Base-by-base conservation (phyloP, 192 early-diverging fungal genomes). In the Umbelopsis isabellina region DNA sequence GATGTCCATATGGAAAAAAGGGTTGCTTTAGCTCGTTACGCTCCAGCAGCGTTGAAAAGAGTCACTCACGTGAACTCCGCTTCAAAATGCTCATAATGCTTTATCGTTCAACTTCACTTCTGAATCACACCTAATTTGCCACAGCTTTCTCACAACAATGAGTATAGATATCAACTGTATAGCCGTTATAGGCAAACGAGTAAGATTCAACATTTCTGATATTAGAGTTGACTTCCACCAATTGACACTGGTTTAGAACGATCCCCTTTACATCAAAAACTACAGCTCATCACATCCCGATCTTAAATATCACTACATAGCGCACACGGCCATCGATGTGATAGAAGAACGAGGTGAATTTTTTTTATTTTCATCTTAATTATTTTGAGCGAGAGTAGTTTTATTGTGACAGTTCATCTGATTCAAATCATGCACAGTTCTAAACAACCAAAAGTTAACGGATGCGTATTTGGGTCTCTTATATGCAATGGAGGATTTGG, bases 391-490 rank as follows among this genome's bases (percentile, higher is more conserved):
- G 2, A 41, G 5, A 41, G 5, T 41, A 6, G 37, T 10, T 61
- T 35, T n/a, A 16, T 61, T 61, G 8, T 23, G 4, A 16, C 2
- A n/a, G 7, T 33, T 12, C 12, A 52, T 46, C 46, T 23, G 13
- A 33, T 52, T 13, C 18, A 18, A 2, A 46, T 2, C 49, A 15
- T 5, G 33, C 65, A 48, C 1, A 87, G 85, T 88, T 30, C 69
- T 72, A 67, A 79, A 86, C 49, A 86, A 82, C 27, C 77, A 87
- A 50, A 92, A 92, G 73, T 71, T 88, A 25, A 78, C 86, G 15
- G 95, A 97, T 65, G 75, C 93, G 76, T 98, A 93, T 67, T 79
- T 98, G 22, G 97, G 97, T 3, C 80, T 96, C 23, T 75, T 98
- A 52, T 93, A 92, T 66, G 88, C 92, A 3, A 90, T 96, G 74